Conservation (phyloP, 805 yeast genomes). For the Candida manassasensis region DNA sequence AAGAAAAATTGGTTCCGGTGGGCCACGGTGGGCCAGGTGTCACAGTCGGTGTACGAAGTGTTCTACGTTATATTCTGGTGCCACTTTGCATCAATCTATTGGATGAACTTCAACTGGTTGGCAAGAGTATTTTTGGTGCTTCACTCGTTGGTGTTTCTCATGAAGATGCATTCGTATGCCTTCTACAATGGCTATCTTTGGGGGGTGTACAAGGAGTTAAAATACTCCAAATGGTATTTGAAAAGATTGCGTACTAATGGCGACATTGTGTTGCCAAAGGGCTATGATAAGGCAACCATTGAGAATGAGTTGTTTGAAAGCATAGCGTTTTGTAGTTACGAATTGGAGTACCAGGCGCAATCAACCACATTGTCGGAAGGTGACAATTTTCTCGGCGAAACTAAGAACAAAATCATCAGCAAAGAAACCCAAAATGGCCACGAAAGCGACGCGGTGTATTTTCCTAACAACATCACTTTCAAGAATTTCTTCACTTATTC, state of each 20-base stretch:
- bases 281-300: constrained; percentile 22
- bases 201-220: constrained; percentile 52
- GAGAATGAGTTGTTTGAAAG: constrained; percentile 40
- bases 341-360: constrained; percentile 55
- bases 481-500: constrained; percentile 69
- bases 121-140: constrained; percentile 79
- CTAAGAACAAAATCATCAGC: neutral
- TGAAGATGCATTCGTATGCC: constrained; percentile 94
- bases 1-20: constrained; percentile 48
- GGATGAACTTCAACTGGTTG: constrained; percentile 74
- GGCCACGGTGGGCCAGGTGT: constrained; percentile 58
- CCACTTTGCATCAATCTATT: constrained; percentile 45
- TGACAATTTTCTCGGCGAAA: constrained; percentile 7
- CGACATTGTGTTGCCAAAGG: constrained; percentile 13
- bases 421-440: constrained; percentile 1
- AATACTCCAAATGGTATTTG: constrained; percentile 42
- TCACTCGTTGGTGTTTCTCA: constrained; percentile 79
- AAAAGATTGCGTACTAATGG: constrained; percentile 31
- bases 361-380: constrained; percentile 14
- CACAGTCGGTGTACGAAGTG: constrained; percentile 56
- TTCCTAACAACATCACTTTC: constrained; percentile 70
- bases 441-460: constrained; percentile 24
- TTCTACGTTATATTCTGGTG: constrained; percentile 49
- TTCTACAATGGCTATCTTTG: constrained; percentile 90
- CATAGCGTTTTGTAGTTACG: constrained; percentile 66